Percentiles rank a stretch among this genome's conserved stretches.
phyloP scores from a whole-genome alignment of 1,139 yeast genomes.

The Scheffersomyces insectosa region DNA sequence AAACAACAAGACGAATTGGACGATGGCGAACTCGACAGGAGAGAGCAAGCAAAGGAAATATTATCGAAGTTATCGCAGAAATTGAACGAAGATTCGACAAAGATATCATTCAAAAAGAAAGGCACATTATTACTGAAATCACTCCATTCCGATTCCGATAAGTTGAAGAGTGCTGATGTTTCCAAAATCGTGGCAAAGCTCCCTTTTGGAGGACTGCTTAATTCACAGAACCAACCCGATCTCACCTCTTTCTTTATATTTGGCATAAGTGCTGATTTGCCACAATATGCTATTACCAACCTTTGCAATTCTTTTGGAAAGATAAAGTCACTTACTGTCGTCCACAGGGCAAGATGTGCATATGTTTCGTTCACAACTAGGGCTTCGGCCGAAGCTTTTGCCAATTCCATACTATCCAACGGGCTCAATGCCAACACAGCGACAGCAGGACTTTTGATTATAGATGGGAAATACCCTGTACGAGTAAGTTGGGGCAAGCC shows the following conservation, averaged over 20 bases:
- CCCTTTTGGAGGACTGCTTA: conserved; percentile 60
- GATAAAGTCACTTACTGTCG: conserved; percentile 50
- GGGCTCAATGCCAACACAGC: conserved; percentile 27
- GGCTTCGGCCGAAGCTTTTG: conserved; percentile 56
- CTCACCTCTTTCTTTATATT: conserved; percentile 65
- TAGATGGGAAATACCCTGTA: conserved; percentile 45
- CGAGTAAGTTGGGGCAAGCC: conserved; percentile 70
- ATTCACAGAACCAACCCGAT: conserved; percentile 41
- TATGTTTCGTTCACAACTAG: conserved; percentile 55
- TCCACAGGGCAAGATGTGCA: conserved; percentile 67
- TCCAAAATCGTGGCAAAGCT: conserved; percentile 52
- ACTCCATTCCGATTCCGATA: conserved; percentile 14
- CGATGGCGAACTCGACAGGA: conserved; percentile 16
- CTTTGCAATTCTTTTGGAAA: conserved; percentile 48
- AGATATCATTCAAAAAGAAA: conserved; percentile 6
- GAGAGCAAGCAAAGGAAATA: conserved; percentile 28
- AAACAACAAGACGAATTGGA: conserved; percentile 16
- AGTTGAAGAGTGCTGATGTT: conserved; percentile 41
- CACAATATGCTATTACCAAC: conserved; percentile 58
- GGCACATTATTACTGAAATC: conserved; percentile 5
- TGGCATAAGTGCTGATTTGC: conserved; percentile 67
- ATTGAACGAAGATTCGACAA: conserved; percentile 20
- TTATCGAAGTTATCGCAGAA: conserved; percentile 44
- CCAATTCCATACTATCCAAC: conserved; percentile 31
- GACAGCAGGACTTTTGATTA: conserved; percentile 37